Evolutionary conservation across 805 yeast species (phyloP).

Genomic region (Barnettozyma populi): DNA sequence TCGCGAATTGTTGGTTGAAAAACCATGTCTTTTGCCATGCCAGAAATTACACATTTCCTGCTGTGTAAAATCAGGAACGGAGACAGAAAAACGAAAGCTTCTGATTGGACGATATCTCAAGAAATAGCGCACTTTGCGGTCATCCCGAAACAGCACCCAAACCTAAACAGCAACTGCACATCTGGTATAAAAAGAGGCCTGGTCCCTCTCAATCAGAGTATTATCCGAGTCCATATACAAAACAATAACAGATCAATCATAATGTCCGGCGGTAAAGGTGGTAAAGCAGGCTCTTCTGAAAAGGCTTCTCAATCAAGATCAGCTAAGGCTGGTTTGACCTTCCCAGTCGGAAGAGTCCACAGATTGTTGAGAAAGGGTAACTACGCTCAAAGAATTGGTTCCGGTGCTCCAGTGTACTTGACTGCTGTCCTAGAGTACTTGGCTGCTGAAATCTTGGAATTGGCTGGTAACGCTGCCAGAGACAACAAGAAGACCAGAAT

Average conservation of each 20-base stretch:
- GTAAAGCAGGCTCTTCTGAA: constrained; percentile 91
- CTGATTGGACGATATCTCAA: constrained; percentile 12
- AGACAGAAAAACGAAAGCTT: neutral
- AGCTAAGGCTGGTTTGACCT: constrained; percentile 95
- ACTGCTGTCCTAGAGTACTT: constrained; percentile 96
- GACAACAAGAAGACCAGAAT: constrained; percentile 99
- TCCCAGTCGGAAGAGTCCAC: constrained; percentile 99
- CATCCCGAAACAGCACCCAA: neutral
- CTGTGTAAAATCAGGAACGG: constrained; percentile 11
- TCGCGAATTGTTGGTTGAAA: constrained; percentile 6
- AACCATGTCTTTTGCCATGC: constrained; percentile 6
- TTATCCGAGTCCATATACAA: neutral
- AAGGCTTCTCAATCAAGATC: constrained; percentile 98
- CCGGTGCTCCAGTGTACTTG: constrained; percentile 98
- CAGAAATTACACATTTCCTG: constrained; percentile 6
- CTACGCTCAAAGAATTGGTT: constrained; percentile 98
- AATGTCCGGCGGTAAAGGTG: constrained; percentile 73
- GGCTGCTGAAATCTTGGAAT: constrained; percentile 96
- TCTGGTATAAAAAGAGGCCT: neutral
- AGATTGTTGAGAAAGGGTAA: constrained; percentile 94
- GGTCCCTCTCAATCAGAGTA: neutral
- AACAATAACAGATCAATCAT: constrained; percentile 10
- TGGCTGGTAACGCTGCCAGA: constrained; percentile 99
- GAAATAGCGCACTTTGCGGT: constrained; percentile 10
- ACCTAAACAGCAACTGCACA: neutral